Evolutionary conservation across 306 rosid species (phyloP).

Genomic region (Fragaria vesca): DNA sequence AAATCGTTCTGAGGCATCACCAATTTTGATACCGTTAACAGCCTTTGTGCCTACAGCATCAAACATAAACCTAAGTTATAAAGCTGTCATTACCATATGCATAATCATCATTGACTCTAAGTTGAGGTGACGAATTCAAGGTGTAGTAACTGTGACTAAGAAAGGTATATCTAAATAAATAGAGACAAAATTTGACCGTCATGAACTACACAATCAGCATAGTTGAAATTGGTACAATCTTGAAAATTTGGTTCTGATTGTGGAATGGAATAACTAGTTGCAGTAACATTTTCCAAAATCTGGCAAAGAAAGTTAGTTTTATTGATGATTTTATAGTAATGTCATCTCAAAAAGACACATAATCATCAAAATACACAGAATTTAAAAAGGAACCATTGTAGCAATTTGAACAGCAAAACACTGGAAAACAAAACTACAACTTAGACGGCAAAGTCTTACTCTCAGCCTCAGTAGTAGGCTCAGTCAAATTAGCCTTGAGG

Average conservation of each 20-base stretch:
- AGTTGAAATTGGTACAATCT: not conserved
- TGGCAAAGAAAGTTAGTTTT: not conserved
- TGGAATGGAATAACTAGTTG: not conserved
- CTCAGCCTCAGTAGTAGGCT: slow-evolving; percentile 39
- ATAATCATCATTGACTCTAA: not conserved
- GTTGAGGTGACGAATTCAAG: slow-evolving; percentile 1
- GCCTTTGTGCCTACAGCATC: slow-evolving; percentile 43
- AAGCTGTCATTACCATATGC: slow-evolving; percentile 5
- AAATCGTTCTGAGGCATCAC: slow-evolving; percentile 66
- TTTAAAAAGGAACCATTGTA: not conserved
- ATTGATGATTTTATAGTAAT: not conserved
- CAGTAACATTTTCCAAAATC: not conserved
- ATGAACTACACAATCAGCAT: not conserved
- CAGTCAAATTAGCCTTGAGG: slow-evolving; percentile 31
- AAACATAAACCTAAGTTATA: slow-evolving; percentile 3
- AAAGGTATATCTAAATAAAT: no score
- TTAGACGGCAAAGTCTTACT: slow-evolving; percentile 33
- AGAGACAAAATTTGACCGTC: not conserved
- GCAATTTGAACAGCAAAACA: not conserved
- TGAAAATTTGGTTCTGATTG: not conserved
- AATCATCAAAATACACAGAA: not conserved
- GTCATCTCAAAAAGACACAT: not conserved
- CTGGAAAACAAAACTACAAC: no score
- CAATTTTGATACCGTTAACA: slow-evolving; percentile 35
- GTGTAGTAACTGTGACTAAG: not conserved